Percentiles rank a stretch among this genome's conserved stretches.
Evolutionary conservation across 2,329 filamentous ascomycete genomes (phyloP).

Genomic region (Penicillium capsulatum): DNA sequence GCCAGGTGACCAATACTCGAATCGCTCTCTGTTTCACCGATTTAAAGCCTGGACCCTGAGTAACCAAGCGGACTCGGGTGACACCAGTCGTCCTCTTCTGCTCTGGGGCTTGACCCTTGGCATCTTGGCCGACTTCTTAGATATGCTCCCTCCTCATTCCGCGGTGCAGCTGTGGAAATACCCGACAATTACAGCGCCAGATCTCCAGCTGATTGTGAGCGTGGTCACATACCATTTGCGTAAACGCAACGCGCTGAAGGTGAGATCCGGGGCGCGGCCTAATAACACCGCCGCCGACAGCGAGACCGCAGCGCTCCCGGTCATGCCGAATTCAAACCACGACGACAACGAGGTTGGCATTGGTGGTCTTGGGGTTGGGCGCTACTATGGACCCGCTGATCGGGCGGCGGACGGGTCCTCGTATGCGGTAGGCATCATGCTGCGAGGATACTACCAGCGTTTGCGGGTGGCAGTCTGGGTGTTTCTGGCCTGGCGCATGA

Average conservation of each 20-base stretch:
- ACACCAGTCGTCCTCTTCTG: constrained; percentile 49
- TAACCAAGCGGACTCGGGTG: constrained; percentile 27
- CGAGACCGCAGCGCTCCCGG: constrained; percentile 33
- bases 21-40: constrained; percentile 23
- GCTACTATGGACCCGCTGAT: constrained; percentile 29
- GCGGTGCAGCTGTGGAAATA: constrained; percentile 62
- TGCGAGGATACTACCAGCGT: constrained; percentile 44
- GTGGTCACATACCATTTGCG: constrained; percentile 57
- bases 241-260: constrained; percentile 44
- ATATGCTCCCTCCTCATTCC: constrained; percentile 61
- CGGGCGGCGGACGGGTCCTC: constrained; percentile 22
- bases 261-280: constrained; percentile 30
- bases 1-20: constrained; percentile 26
- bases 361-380: constrained; percentile 35
- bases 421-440: constrained; percentile 41
- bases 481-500: constrained; percentile 38
- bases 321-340: constrained; percentile 20
- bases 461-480: constrained; percentile 40
- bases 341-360: constrained; percentile 38
- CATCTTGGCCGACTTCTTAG: constrained; percentile 63
- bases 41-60: constrained; percentile 28
- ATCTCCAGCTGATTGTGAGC: constrained; percentile 58
- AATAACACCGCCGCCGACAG: constrained; percentile 32
- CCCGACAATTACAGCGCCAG: constrained; percentile 62
- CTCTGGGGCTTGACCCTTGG: constrained; percentile 67